A percentile compares a stretch with the other conserved stretches of the same genome.
Conservation (phyloP, 495 filamentous ascomycete species). For the Penicillium verhagenii region DNA sequence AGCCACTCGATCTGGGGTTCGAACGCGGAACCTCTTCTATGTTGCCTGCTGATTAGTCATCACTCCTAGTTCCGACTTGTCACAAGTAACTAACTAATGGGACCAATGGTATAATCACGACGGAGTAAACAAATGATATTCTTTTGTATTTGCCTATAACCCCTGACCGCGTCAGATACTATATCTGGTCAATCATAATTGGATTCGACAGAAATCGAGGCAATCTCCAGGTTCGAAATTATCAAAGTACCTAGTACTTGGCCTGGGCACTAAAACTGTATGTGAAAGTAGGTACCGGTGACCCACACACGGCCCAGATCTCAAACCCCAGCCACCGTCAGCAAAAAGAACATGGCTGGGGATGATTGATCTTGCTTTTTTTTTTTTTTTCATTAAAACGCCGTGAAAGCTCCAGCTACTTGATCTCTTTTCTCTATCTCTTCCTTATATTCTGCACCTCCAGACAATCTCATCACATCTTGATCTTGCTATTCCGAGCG, state of each 20-base stretch:
- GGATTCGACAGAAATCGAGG: too few species aligned
- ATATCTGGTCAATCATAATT: neutral
- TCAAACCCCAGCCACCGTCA: conserved; percentile 19
- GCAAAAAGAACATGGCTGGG: conserved; percentile 31
- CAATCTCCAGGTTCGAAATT: neutral
- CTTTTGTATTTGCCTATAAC: neutral
- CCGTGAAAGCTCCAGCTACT: conserved; percentile 9
- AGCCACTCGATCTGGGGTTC: conserved; percentile 14
- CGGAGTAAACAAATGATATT: neutral
- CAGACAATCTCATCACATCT: neutral
- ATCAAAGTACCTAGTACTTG: neutral
- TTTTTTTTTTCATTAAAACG: conserved; percentile 16
- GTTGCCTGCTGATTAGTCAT: too few species aligned
- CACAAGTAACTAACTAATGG: too few species aligned
- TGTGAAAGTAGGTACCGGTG: neutral
- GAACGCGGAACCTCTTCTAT: conserved; percentile 22
- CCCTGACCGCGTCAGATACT: neutral
- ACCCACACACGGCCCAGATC: neutral
- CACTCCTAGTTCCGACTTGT: too few species aligned
- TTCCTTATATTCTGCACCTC: neutral
- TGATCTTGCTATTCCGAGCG: neutral
- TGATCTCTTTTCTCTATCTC: conserved; percentile 6
- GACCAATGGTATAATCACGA: too few species aligned
- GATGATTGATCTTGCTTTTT: conserved; percentile 5
- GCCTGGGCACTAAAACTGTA: neutral